Percentiles rank a stretch among this genome's conserved stretches.
Evolutionary conservation across 176 grass and related monocot genomes (phyloP).

Genomic region (Paspalum notatum): DNA sequence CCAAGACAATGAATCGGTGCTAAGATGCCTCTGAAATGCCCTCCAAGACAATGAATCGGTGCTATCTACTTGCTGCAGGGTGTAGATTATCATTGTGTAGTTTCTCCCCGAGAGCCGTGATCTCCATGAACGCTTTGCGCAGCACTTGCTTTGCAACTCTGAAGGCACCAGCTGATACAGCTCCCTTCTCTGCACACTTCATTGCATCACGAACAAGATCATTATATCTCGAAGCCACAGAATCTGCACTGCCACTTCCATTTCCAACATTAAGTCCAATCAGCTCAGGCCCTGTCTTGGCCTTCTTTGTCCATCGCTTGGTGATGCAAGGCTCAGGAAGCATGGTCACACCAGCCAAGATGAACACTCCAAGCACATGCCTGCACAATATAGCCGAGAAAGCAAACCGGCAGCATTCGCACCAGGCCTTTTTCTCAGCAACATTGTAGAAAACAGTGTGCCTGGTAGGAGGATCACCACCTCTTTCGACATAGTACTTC

Average conservation of each 20-base stretch:
- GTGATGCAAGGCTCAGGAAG: slow-evolving; percentile 73
- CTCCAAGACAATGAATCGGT: neutral
- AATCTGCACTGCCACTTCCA: slow-evolving; percentile 47
- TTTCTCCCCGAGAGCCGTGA: slow-evolving; percentile 60
- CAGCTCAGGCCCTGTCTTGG: slow-evolving; percentile 58
- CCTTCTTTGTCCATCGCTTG: slow-evolving; percentile 84
- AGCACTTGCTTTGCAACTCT: slow-evolving; percentile 68
- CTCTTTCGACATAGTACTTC: slow-evolving; percentile 77
- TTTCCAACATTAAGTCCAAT: slow-evolving; percentile 50
- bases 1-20: neutral
- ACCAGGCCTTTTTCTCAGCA: slow-evolving; percentile 83
- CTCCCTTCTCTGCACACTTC: slow-evolving; percentile 79
- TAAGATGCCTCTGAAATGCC: slow-evolving; percentile 18
- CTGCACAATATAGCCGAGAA: slow-evolving; percentile 82
- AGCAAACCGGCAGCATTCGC: slow-evolving; percentile 74
- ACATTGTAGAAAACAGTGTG: slow-evolving; percentile 63
- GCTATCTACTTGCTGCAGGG: slow-evolving; percentile 22
- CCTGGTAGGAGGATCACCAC: slow-evolving; percentile 52
- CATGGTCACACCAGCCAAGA: slow-evolving; percentile 55
- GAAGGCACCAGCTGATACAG: slow-evolving; percentile 64
- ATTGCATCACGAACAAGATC: slow-evolving; percentile 74
- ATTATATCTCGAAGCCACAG: slow-evolving; percentile 59
- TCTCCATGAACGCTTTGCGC: slow-evolving; percentile 72
- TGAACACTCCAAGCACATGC: slow-evolving; percentile 75
- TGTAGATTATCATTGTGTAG: slow-evolving; percentile 28